Conservation (phyloP, 768 basidiomycete species). For the Cubamyces sp. region DNA sequence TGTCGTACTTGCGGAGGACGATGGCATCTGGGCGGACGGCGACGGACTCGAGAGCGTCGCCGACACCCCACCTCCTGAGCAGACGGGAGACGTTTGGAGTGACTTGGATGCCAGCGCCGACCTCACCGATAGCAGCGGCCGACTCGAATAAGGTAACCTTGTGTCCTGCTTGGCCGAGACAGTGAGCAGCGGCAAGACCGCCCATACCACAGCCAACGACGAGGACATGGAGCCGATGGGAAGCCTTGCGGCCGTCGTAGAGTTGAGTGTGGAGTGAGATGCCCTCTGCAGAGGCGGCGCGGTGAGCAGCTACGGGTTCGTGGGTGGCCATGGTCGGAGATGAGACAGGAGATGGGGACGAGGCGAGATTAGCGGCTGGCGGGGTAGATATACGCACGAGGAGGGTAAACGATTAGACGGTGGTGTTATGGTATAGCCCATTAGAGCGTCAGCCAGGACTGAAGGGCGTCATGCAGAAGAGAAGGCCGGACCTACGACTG, state of each 20-base stretch:
- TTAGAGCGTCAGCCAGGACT: slow-evolving; percentile 11
- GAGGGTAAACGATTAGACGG: slow-evolving; percentile 20
- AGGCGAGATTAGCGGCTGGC: neutral
- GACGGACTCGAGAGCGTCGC: slow-evolving; percentile 33
- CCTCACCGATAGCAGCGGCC: slow-evolving; percentile 43
- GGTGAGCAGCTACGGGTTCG: slow-evolving; percentile 7
- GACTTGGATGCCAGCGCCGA: slow-evolving; percentile 48
- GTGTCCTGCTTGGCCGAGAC: slow-evolving; percentile 45
- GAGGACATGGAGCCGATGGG: slow-evolving; percentile 41
- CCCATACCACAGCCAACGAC: slow-evolving; percentile 48
- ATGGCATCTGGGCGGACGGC: slow-evolving; percentile 44
- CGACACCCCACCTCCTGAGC: slow-evolving; percentile 44
- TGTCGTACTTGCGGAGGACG: slow-evolving; percentile 42
- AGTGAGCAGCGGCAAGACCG: slow-evolving; percentile 44
- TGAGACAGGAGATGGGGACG: neutral
- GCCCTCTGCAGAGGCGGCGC: slow-evolving; percentile 26
- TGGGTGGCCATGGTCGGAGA: slow-evolving; percentile 12
- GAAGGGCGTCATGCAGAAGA: slow-evolving; percentile 14
- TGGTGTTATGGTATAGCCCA: slow-evolving; percentile 16
- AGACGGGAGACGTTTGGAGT: slow-evolving; percentile 45
- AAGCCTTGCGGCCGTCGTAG: slow-evolving; percentile 37
- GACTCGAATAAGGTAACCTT: slow-evolving; percentile 44
- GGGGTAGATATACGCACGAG: slow-evolving; percentile 17
- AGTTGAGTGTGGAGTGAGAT: slow-evolving; percentile 26
- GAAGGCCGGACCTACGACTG: slow-evolving; percentile 10